These are phyloP conservation scores for Mikania micrantha DNA, from an alignment of 129 eudicot genomes.

Conservation along the genomic window DNA sequence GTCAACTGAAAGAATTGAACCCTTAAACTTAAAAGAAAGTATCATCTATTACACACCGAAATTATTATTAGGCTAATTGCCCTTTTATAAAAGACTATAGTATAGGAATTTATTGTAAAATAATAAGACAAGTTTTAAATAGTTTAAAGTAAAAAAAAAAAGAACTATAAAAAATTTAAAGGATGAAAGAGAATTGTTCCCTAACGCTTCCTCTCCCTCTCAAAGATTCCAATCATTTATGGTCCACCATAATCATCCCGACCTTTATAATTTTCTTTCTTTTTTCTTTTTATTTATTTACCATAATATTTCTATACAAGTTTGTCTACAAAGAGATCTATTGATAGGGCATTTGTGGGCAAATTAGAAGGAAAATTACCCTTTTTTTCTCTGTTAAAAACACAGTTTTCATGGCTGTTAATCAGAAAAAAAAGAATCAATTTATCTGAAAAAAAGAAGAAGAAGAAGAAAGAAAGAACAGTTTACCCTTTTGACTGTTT, in stretches of 20 bases:
- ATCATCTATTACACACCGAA: no score
- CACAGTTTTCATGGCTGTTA: background rate
- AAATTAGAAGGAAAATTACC: conserved; percentile 20
- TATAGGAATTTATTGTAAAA: no score
- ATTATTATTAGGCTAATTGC: no score
- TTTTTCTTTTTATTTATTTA: no score
- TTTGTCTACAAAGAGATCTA: conserved; percentile 22
- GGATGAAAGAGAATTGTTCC: no score
- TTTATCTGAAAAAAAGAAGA: background rate
- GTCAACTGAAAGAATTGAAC: no score
- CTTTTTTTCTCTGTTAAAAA: background rate
- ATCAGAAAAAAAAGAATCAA: conserved; percentile 1
- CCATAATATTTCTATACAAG: conserved; percentile 1
- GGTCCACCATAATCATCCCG: conserved; percentile 31
- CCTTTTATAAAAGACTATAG: no score
- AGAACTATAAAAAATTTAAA: background rate
- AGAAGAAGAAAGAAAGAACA: background rate
- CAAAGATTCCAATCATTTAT: conserved; percentile 26
- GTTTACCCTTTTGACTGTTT: conserved; percentile 16
- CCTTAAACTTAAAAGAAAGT: no score
- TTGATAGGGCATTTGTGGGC: conserved; percentile 4
- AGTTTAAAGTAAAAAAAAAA: background rate
- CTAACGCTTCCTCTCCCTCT: conserved; percentile 4
- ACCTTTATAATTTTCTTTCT: background rate
- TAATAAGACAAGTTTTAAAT: no score